A percentile compares a stretch with the other conserved stretches of the same genome.
These are phyloP conservation scores for Sutorius australiensis DNA, from an alignment of 768 basidiomycete genomes.

Conservation along the genomic window DNA sequence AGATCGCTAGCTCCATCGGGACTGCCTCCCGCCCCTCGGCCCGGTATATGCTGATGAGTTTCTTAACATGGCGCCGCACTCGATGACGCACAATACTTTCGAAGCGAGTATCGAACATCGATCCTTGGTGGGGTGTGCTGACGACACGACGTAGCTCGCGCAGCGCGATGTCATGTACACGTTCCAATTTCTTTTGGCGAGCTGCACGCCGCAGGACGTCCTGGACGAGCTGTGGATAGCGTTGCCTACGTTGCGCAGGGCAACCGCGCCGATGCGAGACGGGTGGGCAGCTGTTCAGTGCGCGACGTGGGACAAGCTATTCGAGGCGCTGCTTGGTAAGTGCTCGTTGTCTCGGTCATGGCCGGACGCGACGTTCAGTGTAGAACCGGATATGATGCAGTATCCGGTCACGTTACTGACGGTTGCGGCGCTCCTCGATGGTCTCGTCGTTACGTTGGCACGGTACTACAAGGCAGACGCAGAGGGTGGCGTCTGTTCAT, in stretches of 20 bases:
- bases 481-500: slow-evolving; percentile 9
- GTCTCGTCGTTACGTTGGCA: slow-evolving; percentile 38
- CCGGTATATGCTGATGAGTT: slow-evolving; percentile 53
- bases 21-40: slow-evolving; percentile 52
- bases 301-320: slow-evolving; percentile 51
- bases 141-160: slow-evolving; percentile 36
- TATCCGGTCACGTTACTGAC: slow-evolving; percentile 55
- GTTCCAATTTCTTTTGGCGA: slow-evolving; percentile 47
- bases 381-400: slow-evolving; percentile 52
- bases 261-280: slow-evolving; percentile 31
- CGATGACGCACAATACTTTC: slow-evolving; percentile 43
- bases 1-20: slow-evolving; percentile 54
- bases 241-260: slow-evolving; percentile 46
- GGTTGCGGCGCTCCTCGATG: slow-evolving; percentile 46
- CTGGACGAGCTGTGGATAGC: slow-evolving; percentile 58
- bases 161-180: slow-evolving; percentile 54
- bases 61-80: slow-evolving; percentile 45
- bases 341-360: background rate
- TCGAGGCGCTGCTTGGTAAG: slow-evolving; percentile 38
- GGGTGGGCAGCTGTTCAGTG: slow-evolving; percentile 47
- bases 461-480: slow-evolving; percentile 34
- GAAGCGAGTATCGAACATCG: slow-evolving; percentile 41
- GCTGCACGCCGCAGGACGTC: slow-evolving; percentile 47
- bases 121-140: background rate
- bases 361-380: background rate